Conservation (phyloP, 257 asterid genomes). For the Lantana camara region DNA sequence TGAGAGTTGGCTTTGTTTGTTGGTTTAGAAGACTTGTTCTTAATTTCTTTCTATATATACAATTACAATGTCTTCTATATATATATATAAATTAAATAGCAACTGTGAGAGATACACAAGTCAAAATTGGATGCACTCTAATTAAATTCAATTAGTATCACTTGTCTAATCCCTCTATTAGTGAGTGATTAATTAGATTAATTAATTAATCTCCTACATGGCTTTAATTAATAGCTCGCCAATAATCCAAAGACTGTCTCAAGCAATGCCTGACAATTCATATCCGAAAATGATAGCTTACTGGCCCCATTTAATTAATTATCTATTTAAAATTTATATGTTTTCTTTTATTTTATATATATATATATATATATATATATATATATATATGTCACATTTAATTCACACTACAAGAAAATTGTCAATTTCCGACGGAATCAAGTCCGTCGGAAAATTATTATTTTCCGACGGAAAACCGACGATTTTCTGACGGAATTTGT, state of each 20-base stretch:
- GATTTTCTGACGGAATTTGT: too few species aligned
- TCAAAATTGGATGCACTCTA: slow-evolving; percentile 47
- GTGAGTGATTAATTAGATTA: slow-evolving; percentile 31
- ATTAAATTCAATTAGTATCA: too few species aligned
- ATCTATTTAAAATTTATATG: background rate
- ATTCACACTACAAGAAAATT: too few species aligned
- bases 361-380: too few species aligned
- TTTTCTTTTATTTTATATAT: too few species aligned
- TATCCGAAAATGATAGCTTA: slow-evolving; percentile 31
- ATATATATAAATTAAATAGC: background rate
- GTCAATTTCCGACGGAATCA: too few species aligned
- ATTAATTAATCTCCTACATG: slow-evolving; percentile 23
- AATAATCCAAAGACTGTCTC: slow-evolving; percentile 45
- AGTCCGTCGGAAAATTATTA: too few species aligned
- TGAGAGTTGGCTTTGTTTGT: slow-evolving; percentile 20
- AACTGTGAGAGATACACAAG: slow-evolving; percentile 41
- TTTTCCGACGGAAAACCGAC: too few species aligned
- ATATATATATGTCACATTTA: too few species aligned
- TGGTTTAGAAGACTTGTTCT: slow-evolving; percentile 36
- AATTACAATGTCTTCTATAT: background rate
- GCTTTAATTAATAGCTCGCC: slow-evolving; percentile 13
- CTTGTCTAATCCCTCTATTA: too few species aligned
- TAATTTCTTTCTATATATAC: too few species aligned
- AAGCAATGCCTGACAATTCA: slow-evolving; percentile 32
- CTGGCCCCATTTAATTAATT: slow-evolving; percentile 2